Conservation (phyloP, 2,329 filamentous ascomycete species). For the Hymenoscyphus occultus region DNA sequence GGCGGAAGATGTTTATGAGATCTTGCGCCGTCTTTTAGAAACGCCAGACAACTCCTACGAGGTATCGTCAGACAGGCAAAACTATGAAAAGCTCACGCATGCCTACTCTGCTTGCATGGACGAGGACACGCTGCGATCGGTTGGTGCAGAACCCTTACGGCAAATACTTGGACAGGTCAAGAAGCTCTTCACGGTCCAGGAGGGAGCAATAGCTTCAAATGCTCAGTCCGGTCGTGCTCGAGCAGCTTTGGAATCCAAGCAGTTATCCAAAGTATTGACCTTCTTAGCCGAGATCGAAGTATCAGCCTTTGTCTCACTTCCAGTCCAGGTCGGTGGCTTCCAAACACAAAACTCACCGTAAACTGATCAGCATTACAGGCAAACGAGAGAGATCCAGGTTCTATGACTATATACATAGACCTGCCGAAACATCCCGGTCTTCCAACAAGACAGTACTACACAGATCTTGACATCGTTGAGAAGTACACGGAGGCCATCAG, state of each 20-base stretch:
- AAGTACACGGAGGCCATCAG: conserved; percentile 47
- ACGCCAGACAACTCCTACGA: conserved; percentile 16
- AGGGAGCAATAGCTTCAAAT: too few relatives aligned
- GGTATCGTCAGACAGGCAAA: conserved; percentile 47
- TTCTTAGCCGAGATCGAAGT: neutral
- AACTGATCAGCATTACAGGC: neutral
- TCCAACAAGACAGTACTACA: conserved; percentile 59
- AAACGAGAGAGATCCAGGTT: neutral
- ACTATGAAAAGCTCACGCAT: conserved; percentile 63
- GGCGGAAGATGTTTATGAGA: conserved; percentile 45
- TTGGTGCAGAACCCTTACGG: conserved; percentile 53
- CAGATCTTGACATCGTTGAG: conserved; percentile 49
- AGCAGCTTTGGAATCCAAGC: neutral
- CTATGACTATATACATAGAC: neutral
- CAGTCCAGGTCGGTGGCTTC: too few relatives aligned
- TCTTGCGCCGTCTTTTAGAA: neutral
- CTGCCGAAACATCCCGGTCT: conserved; percentile 46
- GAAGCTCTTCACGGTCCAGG: neutral
- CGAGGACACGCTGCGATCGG: conserved; percentile 51
- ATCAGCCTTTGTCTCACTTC: neutral
- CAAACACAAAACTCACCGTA: too few relatives aligned
- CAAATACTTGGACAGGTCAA: conserved; percentile 9
- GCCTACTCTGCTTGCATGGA: conserved; percentile 66
- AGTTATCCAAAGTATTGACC: neutral
- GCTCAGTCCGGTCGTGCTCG: too few relatives aligned